These are phyloP conservation scores for Eucalyptus cloeziana DNA, from an alignment of 345 rosid genomes.

Conservation along the genomic window DNA sequence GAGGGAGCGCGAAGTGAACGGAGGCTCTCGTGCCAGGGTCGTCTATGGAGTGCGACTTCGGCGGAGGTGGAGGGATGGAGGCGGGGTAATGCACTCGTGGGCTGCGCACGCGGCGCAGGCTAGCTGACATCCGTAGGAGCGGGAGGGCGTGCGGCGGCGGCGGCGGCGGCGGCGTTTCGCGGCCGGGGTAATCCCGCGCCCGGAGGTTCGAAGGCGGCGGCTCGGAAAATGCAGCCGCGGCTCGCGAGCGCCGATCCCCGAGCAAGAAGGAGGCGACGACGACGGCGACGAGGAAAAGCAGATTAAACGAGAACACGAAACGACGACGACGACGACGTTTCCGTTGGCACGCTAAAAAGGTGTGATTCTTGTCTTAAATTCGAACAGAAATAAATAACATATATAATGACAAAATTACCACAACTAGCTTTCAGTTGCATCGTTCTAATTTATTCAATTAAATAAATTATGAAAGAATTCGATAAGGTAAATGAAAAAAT, in stretches of 20 bases:
- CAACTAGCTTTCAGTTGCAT: too few relatives aligned
- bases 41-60: neutral
- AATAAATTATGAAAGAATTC: neutral
- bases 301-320: neutral
- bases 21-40: neutral
- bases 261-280: neutral
- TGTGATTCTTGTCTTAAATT: neutral
- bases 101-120: conserved; percentile 8
- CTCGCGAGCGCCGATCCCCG: neutral
- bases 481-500: neutral
- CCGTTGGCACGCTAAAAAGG: neutral
- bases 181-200: neutral
- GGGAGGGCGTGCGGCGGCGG: neutral
- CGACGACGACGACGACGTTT: neutral
- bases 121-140: conserved; percentile 11
- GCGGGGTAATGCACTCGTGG: neutral
- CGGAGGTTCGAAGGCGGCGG: neutral
- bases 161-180: neutral
- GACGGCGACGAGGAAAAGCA: neutral
- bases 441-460: neutral
- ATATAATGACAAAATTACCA: neutral
- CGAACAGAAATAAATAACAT: neutral
- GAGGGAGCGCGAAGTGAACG: neutral
- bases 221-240: neutral
- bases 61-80: neutral